These are phyloP conservation scores for Aphanomyces euteiches DNA, from an alignment of 352 stramenopile species.

Conservation along the genomic window DNA sequence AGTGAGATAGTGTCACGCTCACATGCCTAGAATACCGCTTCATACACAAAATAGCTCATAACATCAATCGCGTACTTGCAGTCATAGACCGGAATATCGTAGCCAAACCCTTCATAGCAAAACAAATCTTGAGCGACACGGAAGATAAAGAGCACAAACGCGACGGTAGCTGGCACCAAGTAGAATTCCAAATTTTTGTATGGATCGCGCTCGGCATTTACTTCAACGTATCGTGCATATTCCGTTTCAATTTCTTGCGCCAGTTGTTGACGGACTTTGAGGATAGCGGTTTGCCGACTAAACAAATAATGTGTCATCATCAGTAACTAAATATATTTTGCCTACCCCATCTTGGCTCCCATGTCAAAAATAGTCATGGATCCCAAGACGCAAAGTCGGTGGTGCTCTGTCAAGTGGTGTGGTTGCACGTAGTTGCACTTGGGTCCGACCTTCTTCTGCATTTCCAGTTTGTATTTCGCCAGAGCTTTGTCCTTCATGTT, in stretches of 20 bases:
- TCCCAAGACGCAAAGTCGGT: slow-evolving; percentile 74
- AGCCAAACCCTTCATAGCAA: slow-evolving; percentile 81
- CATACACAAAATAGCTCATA: slow-evolving; percentile 23
- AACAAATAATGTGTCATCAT: background rate
- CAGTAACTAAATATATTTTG: slow-evolving; percentile 13
- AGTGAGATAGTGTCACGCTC: slow-evolving; percentile 75
- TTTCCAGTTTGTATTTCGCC: slow-evolving; percentile 90
- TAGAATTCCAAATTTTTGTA: slow-evolving; percentile 94
- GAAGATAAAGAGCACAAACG: slow-evolving; percentile 84
- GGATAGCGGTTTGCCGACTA: slow-evolving; percentile 78
- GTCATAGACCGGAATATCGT: slow-evolving; percentile 84
- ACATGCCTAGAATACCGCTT: slow-evolving; percentile 56
- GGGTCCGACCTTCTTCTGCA: slow-evolving; percentile 87
- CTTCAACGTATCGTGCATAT: slow-evolving; percentile 86
- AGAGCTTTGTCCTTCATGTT: slow-evolving; percentile 88
- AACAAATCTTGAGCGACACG: slow-evolving; percentile 80
- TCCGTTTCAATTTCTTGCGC: slow-evolving; percentile 87
- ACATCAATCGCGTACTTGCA: slow-evolving; percentile 74
- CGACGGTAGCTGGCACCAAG: slow-evolving; percentile 87
- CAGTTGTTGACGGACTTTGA: slow-evolving; percentile 80
- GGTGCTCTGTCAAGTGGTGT: slow-evolving; percentile 86
- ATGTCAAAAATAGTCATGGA: slow-evolving; percentile 90
- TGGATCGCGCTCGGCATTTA: slow-evolving; percentile 95
- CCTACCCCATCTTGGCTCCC: slow-evolving; percentile 92
- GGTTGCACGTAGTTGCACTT: slow-evolving; percentile 86